Conservation (phyloP, 2,329 filamentous ascomycete species). For the Plenodomus tracheiphilus region DNA sequence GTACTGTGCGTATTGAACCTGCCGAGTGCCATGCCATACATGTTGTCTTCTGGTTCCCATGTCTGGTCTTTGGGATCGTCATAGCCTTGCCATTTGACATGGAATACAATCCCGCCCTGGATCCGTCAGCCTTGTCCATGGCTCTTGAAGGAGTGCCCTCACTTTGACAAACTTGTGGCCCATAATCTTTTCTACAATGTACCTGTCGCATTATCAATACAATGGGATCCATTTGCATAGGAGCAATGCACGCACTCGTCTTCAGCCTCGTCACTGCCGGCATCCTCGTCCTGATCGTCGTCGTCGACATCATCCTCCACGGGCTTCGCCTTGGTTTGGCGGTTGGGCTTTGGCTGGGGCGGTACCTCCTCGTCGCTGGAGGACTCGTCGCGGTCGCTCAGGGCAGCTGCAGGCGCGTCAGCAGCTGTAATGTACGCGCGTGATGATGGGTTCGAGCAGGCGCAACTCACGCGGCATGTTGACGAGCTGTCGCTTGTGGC, state of each 20-base stretch:
- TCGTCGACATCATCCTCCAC: constrained; percentile 45
- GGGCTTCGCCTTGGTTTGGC: constrained; percentile 8
- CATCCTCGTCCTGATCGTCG: constrained; percentile 51
- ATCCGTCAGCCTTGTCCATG: constrained; percentile 9
- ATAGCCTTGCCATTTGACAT: constrained; percentile 83
- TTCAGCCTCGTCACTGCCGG: not conserved
- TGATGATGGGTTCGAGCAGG: constrained; percentile 1
- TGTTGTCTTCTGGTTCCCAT: constrained; percentile 77
- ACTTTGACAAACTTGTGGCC: constrained; percentile 59
- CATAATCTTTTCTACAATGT: constrained; percentile 73
- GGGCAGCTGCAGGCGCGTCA: constrained; percentile 40
- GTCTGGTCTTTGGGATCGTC: constrained; percentile 71
- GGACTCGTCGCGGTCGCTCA: constrained; percentile 45
- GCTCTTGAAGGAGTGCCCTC: constrained; percentile 28
- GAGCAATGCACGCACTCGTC: not conserved
- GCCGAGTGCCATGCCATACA: constrained; percentile 52
- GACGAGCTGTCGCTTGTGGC: constrained; percentile 11
- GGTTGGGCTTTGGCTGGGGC: constrained; percentile 22
- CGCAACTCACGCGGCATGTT: constrained; percentile 42
- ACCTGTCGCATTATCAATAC: constrained; percentile 55
- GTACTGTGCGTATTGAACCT: not conserved
- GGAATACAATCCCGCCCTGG: constrained; percentile 54
- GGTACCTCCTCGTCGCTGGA: constrained; percentile 36
- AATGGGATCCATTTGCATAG: not conserved
- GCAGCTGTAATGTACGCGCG: constrained; percentile 7